Conservation (phyloP, 495 filamentous ascomycete genomes). For the Tuber calosporum region DNA sequence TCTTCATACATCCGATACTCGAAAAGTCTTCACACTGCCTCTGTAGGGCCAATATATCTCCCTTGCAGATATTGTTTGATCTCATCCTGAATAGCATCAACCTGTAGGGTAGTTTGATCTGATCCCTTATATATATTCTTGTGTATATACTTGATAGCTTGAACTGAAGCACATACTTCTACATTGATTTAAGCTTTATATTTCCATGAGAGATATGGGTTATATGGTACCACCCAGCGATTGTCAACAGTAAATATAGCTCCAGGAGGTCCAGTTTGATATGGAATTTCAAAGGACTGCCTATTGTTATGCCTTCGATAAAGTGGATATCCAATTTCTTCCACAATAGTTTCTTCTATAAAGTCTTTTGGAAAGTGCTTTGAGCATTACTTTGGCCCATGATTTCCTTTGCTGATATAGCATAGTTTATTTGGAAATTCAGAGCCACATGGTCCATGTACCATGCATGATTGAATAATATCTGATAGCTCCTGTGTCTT, state of each 20-base stretch:
- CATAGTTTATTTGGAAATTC: neutral
- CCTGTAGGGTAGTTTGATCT: neutral
- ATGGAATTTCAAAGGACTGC: neutral
- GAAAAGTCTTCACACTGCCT: neutral
- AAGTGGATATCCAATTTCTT: neutral
- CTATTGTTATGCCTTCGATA: neutral
- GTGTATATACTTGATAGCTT: neutral
- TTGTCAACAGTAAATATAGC: neutral
- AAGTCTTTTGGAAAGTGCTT: neutral
- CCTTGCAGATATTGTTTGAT: neutral
- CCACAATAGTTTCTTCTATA: neutral
- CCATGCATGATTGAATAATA: neutral
- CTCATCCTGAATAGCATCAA: neutral
- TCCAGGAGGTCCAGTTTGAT: neutral
- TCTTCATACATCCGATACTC: neutral
- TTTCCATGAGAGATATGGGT: neutral
- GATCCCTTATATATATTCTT: neutral
- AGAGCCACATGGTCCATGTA: neutral
- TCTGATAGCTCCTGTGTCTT: neutral
- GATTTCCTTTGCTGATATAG: neutral
- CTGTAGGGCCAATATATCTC: neutral
- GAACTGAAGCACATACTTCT: neutral
- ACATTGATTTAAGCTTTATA: neutral
- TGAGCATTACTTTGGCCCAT: neutral
- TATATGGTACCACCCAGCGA: neutral